Evolutionary conservation across 805 yeast genomes (phyloP), one percentile per base, ranked within the genome.

Genomic region (Clavispora santaluciae): DNA sequence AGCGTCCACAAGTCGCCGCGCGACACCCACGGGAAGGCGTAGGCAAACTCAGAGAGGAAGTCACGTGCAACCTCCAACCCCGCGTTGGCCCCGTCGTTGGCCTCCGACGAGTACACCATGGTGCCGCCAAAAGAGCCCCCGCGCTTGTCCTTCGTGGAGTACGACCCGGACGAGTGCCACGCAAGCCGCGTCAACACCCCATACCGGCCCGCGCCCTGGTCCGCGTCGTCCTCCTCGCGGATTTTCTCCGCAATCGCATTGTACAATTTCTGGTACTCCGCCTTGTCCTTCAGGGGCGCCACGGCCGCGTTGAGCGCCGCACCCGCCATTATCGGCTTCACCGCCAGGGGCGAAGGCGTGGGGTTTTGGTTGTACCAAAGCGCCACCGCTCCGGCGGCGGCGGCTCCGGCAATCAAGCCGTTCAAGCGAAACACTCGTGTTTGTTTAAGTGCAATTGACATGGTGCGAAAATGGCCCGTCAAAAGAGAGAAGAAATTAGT

Each of bases 1-100:
- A 82, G 62, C 8, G 88, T 82, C 81, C 84, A 81, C 50, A 83
- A 70, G 57, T 82, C 89, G 29, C 85, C 82, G 56, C 79, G 73
- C 11, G 81, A 68, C 41, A 82, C 64, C 66, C 78, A 75, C 9
- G 87, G 86, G 63, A 68, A 78, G 55, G 75, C 68, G 33, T 61
- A 63, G 53, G 72, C 70, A 53, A 82, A 64, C 1, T 81, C 76
- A 53, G 73, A 74, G 40, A 82, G 64, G 48, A 78, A 79, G 44
- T 67, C 61, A 44, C 83, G 69, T 8, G 83, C 87, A 22, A 64
- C 56, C 44, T 68, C 74, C 44, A 75, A 57, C n/a, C 79, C 79
- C 11, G 68, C 68, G 54, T 75, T 75, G 36, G 65, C 78, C 3
- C 51, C 79, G 49, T 75, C 80, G 55, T 71, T 59, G 58, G 82